Base-by-base conservation (phyloP, 2,329 filamentous ascomycete species). In the Aspergillus brasiliensis region DNA sequence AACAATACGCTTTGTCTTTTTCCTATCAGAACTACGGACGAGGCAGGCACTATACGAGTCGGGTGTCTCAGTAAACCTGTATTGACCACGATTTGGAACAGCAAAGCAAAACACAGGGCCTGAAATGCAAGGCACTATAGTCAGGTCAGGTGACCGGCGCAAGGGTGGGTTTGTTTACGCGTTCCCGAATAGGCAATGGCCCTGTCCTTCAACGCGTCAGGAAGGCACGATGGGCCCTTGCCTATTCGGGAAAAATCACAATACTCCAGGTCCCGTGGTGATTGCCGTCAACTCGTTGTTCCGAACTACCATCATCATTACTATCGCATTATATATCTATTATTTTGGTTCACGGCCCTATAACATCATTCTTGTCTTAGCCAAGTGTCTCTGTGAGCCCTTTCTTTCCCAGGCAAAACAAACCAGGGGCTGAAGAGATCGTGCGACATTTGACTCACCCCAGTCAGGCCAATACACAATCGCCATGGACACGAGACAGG, bases 401-500 rank as follows among this genome's bases (percentile, higher is more conserved):
- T 10, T 31, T 49, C n/a, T 7, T 27, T n/a, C 3, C 44, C n/a
- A 31, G 13, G 11, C 46, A 31, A 49, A 10, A 49, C 25, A 19
- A 28, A n/a, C 5, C 46, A 17, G 25, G 15, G 25, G 15, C n/a
- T 28, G n/a, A 49, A 13, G 13, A 15, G n/a, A 27, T 49, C n/a
- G 46, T 49, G 46, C 46, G 25, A 49, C 46, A 28, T n/a, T 28
- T 28, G 46, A 49, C 23, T 49, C 25, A 28, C 6, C 11, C 27
- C 25, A 28, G 21, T 23, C 40, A 23, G 56, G 13, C 21, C 53
- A 38, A 40, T 52, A 56, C 44, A 42, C 10, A 46, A 27, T 51
- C 37, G 58, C 51, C 25, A 73, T 73, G 70, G 66, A 69, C 21
- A 68, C 67, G 17, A 65, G 68, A 64, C 65, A 65, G 21, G 62